Base-by-base conservation (phyloP, 2,329 filamentous ascomycete genomes). In the Podosphaera aphanis region DNA sequence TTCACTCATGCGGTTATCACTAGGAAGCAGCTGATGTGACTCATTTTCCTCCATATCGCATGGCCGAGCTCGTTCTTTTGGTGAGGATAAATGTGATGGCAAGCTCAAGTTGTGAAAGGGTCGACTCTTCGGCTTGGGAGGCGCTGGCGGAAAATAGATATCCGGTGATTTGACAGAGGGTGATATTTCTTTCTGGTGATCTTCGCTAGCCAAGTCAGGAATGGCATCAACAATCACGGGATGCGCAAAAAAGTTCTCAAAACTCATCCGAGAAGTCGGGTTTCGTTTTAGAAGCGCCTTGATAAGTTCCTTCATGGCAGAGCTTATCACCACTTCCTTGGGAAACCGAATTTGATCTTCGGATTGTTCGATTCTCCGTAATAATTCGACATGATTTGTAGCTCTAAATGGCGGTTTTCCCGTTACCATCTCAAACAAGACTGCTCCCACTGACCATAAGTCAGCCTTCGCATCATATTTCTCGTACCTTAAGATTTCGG, bases 381-480 rank as follows among this genome's bases (percentile, higher is more conserved):
- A 70, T 31, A 98, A 66, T 60, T 98, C 90, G 36, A 98, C 86
- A 57, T 98, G 90, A 58, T 98, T 95, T 46, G 75, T 76, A 27
- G 90, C 90, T 52, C 84, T 73, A 63, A 95, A 98, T 0, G 90
- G 90, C 19, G 90, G 85, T 50, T 75, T 79, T 45, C 86, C 88
- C 5, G 79, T 83, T 49, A 90, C 76, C 86, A 98, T 93, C 64
- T 98, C 90, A 59, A 84, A 93, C 20, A 93, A 66, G 7, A 98
- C 90, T 16, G 90, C 93, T 44, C 90, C 90, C 29, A 94, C 84
- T 19, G 90, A 98, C 90, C 90, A 98, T 29, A 98, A 66, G 64
- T 98, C 90, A 41, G 86, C 88, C 62, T 93, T 93, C 51, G 88
- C 84, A 64, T 93, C 88, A 61, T 98, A 98, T 57, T 88, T 88